Evolutionary conservation across 176 grass and related monocot species (phyloP).

Genomic region (Cenchrus americanus): DNA sequence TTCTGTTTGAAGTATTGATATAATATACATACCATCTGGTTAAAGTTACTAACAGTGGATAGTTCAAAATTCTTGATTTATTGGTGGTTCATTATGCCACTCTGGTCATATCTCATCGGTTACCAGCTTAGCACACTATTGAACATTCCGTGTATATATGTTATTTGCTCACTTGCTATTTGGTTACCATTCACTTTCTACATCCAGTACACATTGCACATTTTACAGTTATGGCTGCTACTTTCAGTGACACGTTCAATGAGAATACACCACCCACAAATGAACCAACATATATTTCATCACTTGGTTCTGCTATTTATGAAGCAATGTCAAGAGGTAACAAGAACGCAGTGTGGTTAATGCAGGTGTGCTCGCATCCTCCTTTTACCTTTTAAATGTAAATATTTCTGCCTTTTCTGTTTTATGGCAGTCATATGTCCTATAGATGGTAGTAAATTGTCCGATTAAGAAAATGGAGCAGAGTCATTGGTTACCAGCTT

Average conservation of each 20-base stretch:
- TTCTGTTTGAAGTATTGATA: background rate
- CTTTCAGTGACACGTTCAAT: constrained; percentile 97
- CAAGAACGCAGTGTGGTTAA: constrained; percentile 93
- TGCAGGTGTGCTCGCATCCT: constrained; percentile 70
- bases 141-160: constrained; percentile 30
- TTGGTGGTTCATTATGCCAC: background rate
- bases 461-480: background rate
- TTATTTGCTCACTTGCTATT: background rate
- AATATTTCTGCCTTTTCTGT: constrained; percentile 5
- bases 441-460: constrained; percentile 4
- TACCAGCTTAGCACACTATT: background rate
- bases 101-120: constrained; percentile 2
- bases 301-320: constrained; percentile 91
- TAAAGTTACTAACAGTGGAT: background rate
- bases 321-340: constrained; percentile 84
- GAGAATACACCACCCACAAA: constrained; percentile 94
- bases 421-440: background rate
- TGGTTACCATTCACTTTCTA: constrained; percentile 8
- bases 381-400: constrained; percentile 17
- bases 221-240: constrained; percentile 37
- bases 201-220: constrained; percentile 20
- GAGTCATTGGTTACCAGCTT: too few species aligned
- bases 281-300: constrained; percentile 87
- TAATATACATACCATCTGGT: background rate
- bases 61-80: background rate